Percentiles rank a stretch among this genome's conserved stretches.
phyloP scores from a whole-genome alignment of 2,329 filamentous ascomycete genomes.

The Ambrosiella xylebori region DNA sequence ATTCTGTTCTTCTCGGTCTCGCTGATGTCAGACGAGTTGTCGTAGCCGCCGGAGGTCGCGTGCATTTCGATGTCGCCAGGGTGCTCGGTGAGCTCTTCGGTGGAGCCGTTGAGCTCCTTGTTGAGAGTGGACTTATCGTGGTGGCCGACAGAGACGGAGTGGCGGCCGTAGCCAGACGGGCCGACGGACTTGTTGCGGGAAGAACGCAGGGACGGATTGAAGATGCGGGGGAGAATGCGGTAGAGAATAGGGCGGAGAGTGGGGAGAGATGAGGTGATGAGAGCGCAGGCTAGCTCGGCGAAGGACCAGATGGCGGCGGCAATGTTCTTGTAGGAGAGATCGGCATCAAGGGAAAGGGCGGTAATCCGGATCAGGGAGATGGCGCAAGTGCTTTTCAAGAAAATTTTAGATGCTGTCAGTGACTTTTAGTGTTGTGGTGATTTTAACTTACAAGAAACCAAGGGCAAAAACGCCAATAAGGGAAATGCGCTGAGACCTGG shows the following conservation, averaged over 20 bases:
- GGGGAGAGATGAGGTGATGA: conserved; percentile 16
- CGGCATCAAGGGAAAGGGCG: conserved; percentile 14
- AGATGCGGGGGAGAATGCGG: conserved; percentile 17
- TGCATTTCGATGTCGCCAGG: conserved; percentile 7
- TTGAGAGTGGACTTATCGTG: neutral
- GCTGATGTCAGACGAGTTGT: neutral
- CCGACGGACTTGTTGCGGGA: neutral
- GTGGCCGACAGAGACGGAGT: conserved; percentile 1
- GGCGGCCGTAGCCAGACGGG: conserved; percentile 3
- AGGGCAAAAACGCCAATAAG: conserved; percentile 14
- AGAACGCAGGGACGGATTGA: conserved; percentile 7
- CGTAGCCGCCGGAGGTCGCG: neutral
- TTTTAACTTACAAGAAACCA: conserved; percentile 15
- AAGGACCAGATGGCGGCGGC: conserved; percentile 17
- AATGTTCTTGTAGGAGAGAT: conserved; percentile 17
- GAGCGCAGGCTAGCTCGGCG: conserved; percentile 16
- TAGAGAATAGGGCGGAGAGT: conserved; percentile 17
- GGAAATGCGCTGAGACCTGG: conserved; percentile 13
- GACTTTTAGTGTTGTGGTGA: neutral
- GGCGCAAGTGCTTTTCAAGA: conserved; percentile 15
- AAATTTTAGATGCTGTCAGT: neutral
- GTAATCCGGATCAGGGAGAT: conserved; percentile 17
- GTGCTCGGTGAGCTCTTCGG: conserved; percentile 2
- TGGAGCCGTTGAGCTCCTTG: conserved; percentile 4
- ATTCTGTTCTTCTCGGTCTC: neutral